These are phyloP conservation scores for Candida vaughaniae DNA, from an alignment of 805 yeast species.

Conservation along the genomic window DNA sequence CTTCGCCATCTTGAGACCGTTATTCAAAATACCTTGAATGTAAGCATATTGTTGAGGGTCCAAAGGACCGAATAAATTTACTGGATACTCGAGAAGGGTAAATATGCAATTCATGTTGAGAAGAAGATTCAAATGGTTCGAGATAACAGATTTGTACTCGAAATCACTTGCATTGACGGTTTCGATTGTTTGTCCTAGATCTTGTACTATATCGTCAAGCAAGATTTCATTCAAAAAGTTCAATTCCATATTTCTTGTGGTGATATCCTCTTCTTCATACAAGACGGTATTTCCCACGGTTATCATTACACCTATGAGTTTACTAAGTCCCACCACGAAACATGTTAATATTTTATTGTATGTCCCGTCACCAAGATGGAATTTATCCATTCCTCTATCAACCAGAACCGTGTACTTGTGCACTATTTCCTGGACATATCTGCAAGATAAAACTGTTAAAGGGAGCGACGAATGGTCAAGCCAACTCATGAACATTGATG, in stretches of 20 bases:
- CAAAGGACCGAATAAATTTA: constrained; percentile 8
- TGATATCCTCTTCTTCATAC: constrained; percentile 74
- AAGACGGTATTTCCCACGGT: constrained; percentile 57
- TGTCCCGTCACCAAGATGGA: constrained; percentile 23
- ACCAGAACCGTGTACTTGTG: constrained; percentile 31
- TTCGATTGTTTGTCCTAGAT: constrained; percentile 31
- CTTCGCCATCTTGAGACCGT: constrained; percentile 14
- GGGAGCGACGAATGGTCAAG: constrained; percentile 69
- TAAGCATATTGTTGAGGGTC: neutral
- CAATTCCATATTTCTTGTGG: constrained; percentile 60
- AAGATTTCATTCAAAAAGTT: constrained; percentile 26
- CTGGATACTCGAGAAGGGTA: constrained; percentile 6
- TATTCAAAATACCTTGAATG: constrained; percentile 17
- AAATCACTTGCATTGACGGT: constrained; percentile 17
- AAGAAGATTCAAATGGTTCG: constrained; percentile 27
- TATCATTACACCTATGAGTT: constrained; percentile 49
- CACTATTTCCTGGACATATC: constrained; percentile 65
- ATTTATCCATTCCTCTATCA: constrained; percentile 16
- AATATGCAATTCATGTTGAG: constrained; percentile 23
- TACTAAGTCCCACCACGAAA: constrained; percentile 52
- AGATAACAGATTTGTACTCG: constrained; percentile 12
- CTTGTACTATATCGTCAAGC: constrained; percentile 20
- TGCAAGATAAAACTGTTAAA: constrained; percentile 74
- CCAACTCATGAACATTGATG: constrained; percentile 68
- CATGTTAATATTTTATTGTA: constrained; percentile 49